Base-by-base conservation (phyloP, 2,329 filamentous ascomycete genomes). In the Sporothrix variecibatus region DNA sequence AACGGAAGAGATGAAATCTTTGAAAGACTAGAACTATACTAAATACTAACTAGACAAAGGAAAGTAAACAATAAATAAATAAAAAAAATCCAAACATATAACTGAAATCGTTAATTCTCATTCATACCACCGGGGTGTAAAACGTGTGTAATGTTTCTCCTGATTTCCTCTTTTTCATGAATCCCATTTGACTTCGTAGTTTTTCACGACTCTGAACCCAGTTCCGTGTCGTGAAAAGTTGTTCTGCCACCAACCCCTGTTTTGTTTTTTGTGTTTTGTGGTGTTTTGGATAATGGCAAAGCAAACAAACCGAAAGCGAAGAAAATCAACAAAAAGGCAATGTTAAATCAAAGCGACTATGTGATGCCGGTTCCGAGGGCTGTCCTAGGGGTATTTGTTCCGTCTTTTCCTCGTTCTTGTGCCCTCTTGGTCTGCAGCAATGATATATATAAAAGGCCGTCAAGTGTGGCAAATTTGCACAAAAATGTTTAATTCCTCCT, bases 31-130 rank as follows among this genome's bases (percentile, higher is more conserved):
- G 9, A n/a, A 34, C 40, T 49, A 12, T 12, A 72, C 40, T 38
- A 64, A 51, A 26, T 51, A 64, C 34, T 51, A 15, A 67, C 7
- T 9, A 17, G 9, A 46, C n/a, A 71, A 51, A 64, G 40, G 17
- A 64, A 62, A 34, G 31, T 11, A 60, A 60, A 28, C 51, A 28
- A 31, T 0, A 38, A 69, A 68, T 38, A 11, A 71, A 75, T 58
- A 31, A 31, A 62, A 74, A 75, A 76, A 76, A 68, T 64, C 75
- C 31, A 73, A 75, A n/a, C 26, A 77, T 26, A 76, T 76, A 67
- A 73, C 8, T 12, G 49, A 51, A 62, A 46, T 51, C 56, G 56
- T 62, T 26, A 75, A 74, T 76, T 34, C 34, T 73, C 77, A 72
- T 77, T 77, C 71, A 38, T 65, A 69, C 56, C 53, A 43, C 53